Evolutionary conservation across 2,329 filamentous ascomycete species (phyloP), one percentile per base, ranked within the genome.

Genomic region (Trichoderma oligosporum): DNA sequence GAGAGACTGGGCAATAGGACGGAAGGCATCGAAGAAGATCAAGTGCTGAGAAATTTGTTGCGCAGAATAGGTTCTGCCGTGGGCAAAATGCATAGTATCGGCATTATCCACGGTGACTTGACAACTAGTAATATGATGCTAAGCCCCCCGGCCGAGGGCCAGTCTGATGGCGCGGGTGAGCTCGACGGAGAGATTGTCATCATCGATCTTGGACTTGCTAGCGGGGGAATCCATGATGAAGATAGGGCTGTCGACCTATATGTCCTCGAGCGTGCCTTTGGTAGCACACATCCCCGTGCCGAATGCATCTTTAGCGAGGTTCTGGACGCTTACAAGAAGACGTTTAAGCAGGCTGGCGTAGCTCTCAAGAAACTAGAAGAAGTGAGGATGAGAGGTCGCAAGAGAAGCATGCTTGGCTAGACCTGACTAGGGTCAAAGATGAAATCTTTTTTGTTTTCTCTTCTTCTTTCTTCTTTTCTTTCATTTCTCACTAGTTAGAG

Each of bases 61-160:
- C 74, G 78, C 45, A 78, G 82, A 61, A 84, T 96, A 59, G 92
- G 90, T 1, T 68, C 70, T 4, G 85, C 86, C 2, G 82, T 96
- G 14, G 91, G 88, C 7, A 80, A 72, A 55, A 76, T 99, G 77
- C 94, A 99, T 77, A 82, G 80, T 55, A 80, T 85, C n/a, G 93
- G 93, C 14, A 83, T 97, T 56, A 85, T 96, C 59, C 94, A 99
- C 75, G 94, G 94, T 38, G 94, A 99, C 75, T 74, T 99, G 74
- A 99, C 94, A 60, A 99, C 92, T 62, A 97, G 92, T 74, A 99
- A 99, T 74, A 81, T 99, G 76, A 97, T 99, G 87, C 70, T 97
- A 63, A 77, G 78, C 12, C 67, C 67, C 18, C 59, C 56, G 14
- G 60, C 48, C 29, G 65, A 62, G 11, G 63, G 51, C 5, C 54